Evolutionary conservation across 2,329 filamentous ascomycete genomes (phyloP), one percentile per base, ranked within the genome.

Genomic region (Microsporum canis): DNA sequence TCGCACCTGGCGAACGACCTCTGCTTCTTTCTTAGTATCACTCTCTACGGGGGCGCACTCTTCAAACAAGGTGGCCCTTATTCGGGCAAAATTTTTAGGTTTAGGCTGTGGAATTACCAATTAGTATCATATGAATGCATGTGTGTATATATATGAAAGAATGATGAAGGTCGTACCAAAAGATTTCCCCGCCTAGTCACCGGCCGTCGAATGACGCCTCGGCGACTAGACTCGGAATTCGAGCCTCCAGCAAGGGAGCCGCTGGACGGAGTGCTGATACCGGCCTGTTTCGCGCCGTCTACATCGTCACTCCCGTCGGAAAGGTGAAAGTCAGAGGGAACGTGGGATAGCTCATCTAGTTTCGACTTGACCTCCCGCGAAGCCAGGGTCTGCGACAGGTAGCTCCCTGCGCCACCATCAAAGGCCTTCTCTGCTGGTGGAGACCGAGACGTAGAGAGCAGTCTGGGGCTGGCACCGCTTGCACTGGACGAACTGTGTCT

Each of bases 1-100:
- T 47, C 91, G 88, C 33, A 97, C 91, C 74, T 96, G 94, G 58
- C 90, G 88, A 64, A 99, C 90, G 3, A 97, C 94, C 74, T 97
- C 92, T 41, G 92, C 91, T 77, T 99, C 94, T 43, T 91, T 87
- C 59, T 88, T 86, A 61, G 90, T 85, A 73, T 99, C 94, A 47
- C 88, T 87, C 68, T 99, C 94, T 7, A 95, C 80, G 0, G 94
- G 94, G 0, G 91, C 85, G 14, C 84, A 83, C 76, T 99, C 94
- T 75, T 99, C 94, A 61, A 89, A 81, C 0, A 99, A 80, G 2
- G 91, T 91, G 6, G 92, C 94, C 63, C 89, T 85, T 66, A 99
- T 96, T 8, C 94, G 87, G 3, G 91, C 91, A 73, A 99, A 99
- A 0, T 88, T 91, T 76, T 96, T 95, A 0, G 92, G 94, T 79